Conservation (phyloP, 805 yeast species). For the Myxozyma geophila region DNA sequence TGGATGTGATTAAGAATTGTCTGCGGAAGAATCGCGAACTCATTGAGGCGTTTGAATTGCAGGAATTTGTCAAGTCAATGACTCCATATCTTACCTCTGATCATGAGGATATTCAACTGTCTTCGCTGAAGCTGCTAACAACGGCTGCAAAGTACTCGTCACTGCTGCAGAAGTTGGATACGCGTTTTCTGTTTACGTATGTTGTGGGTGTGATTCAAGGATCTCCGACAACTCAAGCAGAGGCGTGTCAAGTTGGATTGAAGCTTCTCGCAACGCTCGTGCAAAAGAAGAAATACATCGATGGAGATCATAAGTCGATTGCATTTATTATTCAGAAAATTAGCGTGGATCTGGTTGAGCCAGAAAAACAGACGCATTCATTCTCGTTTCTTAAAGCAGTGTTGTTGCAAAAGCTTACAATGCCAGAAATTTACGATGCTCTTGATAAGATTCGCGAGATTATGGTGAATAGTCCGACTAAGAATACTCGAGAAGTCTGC, state of each 20-base stretch:
- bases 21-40: constrained; percentile 66
- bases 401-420: constrained; percentile 69
- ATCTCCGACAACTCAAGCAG: constrained; percentile 76
- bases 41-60: constrained; percentile 61
- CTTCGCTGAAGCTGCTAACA: constrained; percentile 52
- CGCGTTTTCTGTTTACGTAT: constrained; percentile 41
- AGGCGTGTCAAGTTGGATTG: constrained; percentile 77
- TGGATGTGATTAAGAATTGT: constrained; percentile 75
- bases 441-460: constrained; percentile 80
- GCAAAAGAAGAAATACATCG: constrained; percentile 67
- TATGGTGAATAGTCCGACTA: constrained; percentile 87
- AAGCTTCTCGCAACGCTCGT: constrained; percentile 73
- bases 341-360: constrained; percentile 88
- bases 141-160: constrained; percentile 49
- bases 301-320: constrained; percentile 70
- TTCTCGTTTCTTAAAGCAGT: constrained; percentile 81
- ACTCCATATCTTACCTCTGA: constrained; percentile 63
- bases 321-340: constrained; percentile 73
- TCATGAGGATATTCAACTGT: constrained; percentile 75
- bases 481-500: constrained; percentile 80
- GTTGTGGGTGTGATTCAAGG: constrained; percentile 64
- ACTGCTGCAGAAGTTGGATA: constrained; percentile 56
- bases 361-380: constrained; percentile 84
- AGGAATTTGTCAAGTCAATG: constrained; percentile 76
- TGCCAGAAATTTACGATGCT: constrained; percentile 88